Conservation (phyloP, 2,329 filamentous ascomycete genomes). For the Nannizzia gypsea region DNA sequence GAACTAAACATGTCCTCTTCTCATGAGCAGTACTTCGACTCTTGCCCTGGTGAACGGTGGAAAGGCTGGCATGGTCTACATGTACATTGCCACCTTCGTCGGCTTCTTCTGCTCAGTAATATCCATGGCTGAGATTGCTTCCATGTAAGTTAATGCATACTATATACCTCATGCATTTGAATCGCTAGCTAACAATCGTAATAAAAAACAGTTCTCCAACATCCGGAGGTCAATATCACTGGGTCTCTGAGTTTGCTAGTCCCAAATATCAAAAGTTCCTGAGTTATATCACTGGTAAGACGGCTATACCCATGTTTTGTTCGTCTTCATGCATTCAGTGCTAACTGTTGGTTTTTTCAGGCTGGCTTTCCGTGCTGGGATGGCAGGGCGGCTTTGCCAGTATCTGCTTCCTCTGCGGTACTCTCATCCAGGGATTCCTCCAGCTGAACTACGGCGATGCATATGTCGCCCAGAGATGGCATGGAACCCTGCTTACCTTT, state of each 20-base stretch:
- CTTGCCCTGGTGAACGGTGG: slow-evolving; percentile 24
- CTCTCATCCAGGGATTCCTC: slow-evolving; percentile 28
- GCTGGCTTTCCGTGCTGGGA: slow-evolving; percentile 32
- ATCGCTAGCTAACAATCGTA: not conserved
- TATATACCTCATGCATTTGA: not conserved
- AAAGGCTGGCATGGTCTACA: slow-evolving; percentile 22
- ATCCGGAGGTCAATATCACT: slow-evolving; percentile 36
- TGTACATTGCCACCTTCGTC: slow-evolving; percentile 21
- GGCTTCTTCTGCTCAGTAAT: slow-evolving; percentile 22
- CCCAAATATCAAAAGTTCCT: slow-evolving; percentile 31
- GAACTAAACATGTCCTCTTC: not conserved
- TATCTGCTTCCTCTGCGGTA: slow-evolving; percentile 23
- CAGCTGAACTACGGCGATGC: slow-evolving; percentile 25
- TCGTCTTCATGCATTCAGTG: not conserved
- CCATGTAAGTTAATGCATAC: slow-evolving; percentile 20
- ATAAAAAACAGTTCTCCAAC: slow-evolving; percentile 30
- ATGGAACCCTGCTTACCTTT: slow-evolving; percentile 39
- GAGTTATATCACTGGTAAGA: slow-evolving; percentile 35
- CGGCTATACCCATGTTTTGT: not conserved
- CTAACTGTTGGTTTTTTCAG: slow-evolving; percentile 13
- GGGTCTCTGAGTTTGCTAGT: slow-evolving; percentile 28
- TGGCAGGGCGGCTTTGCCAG: slow-evolving; percentile 36
- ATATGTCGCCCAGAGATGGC: slow-evolving; percentile 35
- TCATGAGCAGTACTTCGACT: slow-evolving; percentile 11
- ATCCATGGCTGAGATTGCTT: slow-evolving; percentile 32